Evolutionary conservation across 2,329 filamentous ascomycete genomes (phyloP).

Genomic region (Bertia moriformis): DNA sequence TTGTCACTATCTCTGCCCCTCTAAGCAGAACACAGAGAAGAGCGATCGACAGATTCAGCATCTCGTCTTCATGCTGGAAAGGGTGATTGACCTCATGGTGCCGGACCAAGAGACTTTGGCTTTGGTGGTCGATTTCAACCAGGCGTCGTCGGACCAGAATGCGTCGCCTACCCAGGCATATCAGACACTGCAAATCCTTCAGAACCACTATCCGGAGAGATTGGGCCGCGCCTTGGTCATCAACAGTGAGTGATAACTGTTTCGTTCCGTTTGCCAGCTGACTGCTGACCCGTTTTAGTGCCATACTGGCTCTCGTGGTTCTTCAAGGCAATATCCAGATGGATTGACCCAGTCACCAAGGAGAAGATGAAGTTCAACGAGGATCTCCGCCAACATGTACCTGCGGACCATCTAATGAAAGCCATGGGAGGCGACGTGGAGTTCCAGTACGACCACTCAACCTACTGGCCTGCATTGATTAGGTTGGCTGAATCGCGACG

Average conservation of each 20-base stretch:
- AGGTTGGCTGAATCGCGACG: slow-evolving; percentile 37
- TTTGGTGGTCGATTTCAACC: slow-evolving; percentile 54
- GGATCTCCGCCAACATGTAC: slow-evolving; percentile 46
- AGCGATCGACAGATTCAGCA: slow-evolving; percentile 57
- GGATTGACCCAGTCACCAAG: slow-evolving; percentile 59
- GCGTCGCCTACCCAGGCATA: slow-evolving; percentile 38
- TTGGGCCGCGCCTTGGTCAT: slow-evolving; percentile 54
- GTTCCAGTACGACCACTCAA: slow-evolving; percentile 54
- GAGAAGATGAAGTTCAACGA: slow-evolving; percentile 65
- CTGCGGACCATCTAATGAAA: slow-evolving; percentile 47
- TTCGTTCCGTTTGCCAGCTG: background rate
- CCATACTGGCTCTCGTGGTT: slow-evolving; percentile 58
- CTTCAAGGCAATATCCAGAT: slow-evolving; percentile 59
- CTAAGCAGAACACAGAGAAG: slow-evolving; percentile 57
- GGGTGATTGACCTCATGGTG: slow-evolving; percentile 51
- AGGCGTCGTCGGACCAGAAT: slow-evolving; percentile 42
- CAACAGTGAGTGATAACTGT: slow-evolving; percentile 32
- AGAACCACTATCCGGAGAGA: slow-evolving; percentile 61
- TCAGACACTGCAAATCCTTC: slow-evolving; percentile 51
- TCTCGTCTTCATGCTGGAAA: slow-evolving; percentile 59
- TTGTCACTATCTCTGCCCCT: slow-evolving; percentile 55
- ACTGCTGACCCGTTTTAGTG: slow-evolving; percentile 23
- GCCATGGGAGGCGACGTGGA: slow-evolving; percentile 45
- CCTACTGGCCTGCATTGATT: slow-evolving; percentile 55
- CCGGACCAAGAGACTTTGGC: slow-evolving; percentile 54